Evolutionary conservation across 306 rosid genomes (phyloP).

Genomic region (Alnus glutinosa): DNA sequence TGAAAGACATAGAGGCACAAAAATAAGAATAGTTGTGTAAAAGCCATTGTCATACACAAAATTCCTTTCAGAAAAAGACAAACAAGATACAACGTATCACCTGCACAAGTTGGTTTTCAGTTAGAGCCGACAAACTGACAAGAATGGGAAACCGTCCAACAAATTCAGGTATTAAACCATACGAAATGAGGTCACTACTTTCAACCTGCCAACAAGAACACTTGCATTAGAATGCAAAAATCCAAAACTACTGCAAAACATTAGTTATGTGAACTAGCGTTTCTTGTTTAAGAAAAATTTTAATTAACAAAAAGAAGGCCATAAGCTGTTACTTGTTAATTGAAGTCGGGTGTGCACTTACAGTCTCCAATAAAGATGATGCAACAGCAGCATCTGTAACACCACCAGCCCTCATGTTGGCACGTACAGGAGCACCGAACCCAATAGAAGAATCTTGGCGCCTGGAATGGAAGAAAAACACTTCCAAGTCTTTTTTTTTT

Average conservation of each 20-base stretch:
- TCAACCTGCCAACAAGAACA: conserved; percentile 67
- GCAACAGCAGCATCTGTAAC: conserved; percentile 81
- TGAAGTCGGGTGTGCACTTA: conserved; percentile 40
- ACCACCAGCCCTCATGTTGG: conserved; percentile 83
- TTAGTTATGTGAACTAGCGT: conserved; percentile 12
- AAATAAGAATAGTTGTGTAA: not conserved
- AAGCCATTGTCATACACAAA: conserved; percentile 4
- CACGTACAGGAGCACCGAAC: conserved; percentile 93
- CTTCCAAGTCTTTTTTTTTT: not conserved
- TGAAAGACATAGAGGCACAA: conserved; percentile 17
- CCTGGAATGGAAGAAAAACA: conserved; percentile 43
- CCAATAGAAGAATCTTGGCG: conserved; percentile 96
- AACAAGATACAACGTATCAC: conserved; percentile 36
- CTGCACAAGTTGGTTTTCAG: conserved; percentile 90
- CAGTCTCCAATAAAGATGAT: conserved; percentile 82
- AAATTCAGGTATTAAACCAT: conserved; percentile 96
- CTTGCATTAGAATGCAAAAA: conserved; percentile 14
- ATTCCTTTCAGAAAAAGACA: conserved; percentile 12
- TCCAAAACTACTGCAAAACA: conserved; percentile 24
- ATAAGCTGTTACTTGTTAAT: conserved; percentile 26
- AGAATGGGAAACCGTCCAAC: conserved; percentile 96
- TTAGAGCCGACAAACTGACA: conserved; percentile 87
- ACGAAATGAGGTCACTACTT: conserved; percentile 91
- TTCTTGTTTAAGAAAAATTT: not conserved
- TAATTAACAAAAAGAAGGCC: not conserved